Conservation (phyloP, 2,329 filamentous ascomycete genomes). For the Chaetomium globosum region DNA sequence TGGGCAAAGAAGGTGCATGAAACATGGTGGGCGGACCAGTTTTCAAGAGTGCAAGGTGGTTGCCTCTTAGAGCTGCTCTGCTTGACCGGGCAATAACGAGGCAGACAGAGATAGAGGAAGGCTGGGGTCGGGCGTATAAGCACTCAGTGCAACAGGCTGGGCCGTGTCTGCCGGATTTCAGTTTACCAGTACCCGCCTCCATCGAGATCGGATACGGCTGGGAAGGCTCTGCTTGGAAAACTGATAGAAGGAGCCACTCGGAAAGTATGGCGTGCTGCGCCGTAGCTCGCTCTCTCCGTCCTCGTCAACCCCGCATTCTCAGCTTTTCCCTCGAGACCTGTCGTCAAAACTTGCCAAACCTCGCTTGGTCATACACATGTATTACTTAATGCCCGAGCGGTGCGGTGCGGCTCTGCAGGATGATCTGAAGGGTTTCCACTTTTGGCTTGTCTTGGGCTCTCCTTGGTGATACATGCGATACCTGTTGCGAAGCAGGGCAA, state of each 20-base stretch:
- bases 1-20: constrained; percentile 5
- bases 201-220: not conserved
- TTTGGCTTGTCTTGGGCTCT: not conserved
- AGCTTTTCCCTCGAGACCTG: not conserved
- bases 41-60: not conserved
- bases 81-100: constrained; percentile 19
- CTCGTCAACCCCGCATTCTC: constrained; percentile 12
- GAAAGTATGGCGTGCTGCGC: not conserved
- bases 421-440: not conserved
- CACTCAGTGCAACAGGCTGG: not conserved
- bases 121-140: not conserved
- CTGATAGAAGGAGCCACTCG: no score
- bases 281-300: not conserved
- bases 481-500: not conserved
- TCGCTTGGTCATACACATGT: not conserved
- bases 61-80: not conserved
- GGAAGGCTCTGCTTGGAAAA: not conserved
- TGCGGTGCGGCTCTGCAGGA: constrained; percentile 11
- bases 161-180: not conserved
- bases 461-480: not conserved
- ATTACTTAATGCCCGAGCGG: not conserved
- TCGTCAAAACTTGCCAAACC: not conserved
- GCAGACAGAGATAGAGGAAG: not conserved
- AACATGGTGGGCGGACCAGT: constrained; percentile 2
- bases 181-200: not conserved